phyloP scores from a whole-genome alignment of 1,284 basidiomycete genomes.

The Leccinum griseonigrum region DNA sequence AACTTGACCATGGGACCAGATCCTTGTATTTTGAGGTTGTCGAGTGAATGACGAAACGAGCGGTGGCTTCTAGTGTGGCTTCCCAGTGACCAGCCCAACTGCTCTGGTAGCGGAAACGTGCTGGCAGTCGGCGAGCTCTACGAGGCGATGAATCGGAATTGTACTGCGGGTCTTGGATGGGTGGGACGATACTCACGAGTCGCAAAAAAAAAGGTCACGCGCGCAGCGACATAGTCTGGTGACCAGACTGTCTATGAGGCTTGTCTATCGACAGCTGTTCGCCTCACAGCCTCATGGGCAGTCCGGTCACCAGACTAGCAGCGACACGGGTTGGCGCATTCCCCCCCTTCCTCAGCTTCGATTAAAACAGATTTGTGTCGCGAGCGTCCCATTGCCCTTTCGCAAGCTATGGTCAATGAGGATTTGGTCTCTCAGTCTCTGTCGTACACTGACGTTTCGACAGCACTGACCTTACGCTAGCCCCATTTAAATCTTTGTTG shows the following conservation, averaged over 20 bases:
- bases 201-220: not conserved
- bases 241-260: too few relatives aligned
- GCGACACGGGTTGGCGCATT: not conserved
- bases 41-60: not conserved
- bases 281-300: too few relatives aligned
- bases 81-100: not conserved
- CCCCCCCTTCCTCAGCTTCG: not conserved
- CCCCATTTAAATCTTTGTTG: not conserved
- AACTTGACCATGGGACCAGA: not conserved
- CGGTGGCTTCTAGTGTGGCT: not conserved
- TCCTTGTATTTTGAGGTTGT: not conserved
- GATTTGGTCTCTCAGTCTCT: not conserved
- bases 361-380: not conserved
- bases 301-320: too few relatives aligned
- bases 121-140: too few relatives aligned
- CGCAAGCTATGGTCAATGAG: not conserved
- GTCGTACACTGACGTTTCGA: not conserved
- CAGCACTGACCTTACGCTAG: not conserved
- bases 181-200: not conserved
- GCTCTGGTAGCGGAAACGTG: not conserved
- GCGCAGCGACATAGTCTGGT: not conserved
- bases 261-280: too few relatives aligned
- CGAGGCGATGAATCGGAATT: not conserved
- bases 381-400: not conserved
- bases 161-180: not conserved